These are phyloP conservation scores for Rhododendron williamsianum DNA, from an alignment of 148 eudicot genomes.

Conservation along the genomic window DNA sequence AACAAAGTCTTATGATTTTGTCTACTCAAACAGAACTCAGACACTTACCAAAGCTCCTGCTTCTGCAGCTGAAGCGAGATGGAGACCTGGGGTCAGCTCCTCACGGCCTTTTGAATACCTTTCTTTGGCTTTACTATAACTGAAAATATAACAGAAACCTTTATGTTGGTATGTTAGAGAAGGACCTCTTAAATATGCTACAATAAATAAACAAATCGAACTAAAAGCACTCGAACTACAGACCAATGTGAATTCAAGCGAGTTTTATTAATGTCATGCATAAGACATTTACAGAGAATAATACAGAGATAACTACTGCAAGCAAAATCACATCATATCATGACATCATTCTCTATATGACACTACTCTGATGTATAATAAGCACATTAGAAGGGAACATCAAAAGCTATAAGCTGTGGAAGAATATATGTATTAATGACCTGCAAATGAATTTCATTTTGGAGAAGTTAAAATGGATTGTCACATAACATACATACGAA, in stretches of 20 bases:
- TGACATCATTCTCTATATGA: background rate
- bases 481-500: background rate
- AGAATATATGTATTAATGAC: background rate
- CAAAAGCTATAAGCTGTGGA: background rate
- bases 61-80: conserved; percentile 97
- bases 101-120: conserved; percentile 52
- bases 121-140: conserved; percentile 90
- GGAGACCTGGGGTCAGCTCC: conserved; percentile 69
- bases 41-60: conserved; percentile 93
- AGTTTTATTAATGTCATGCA: background rate
- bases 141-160: conserved; percentile 20
- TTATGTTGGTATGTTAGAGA: background rate
- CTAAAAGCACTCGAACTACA: background rate
- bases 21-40: background rate
- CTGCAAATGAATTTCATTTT: background rate
- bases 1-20: background rate
- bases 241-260: background rate
- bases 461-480: background rate
- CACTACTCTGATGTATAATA: background rate
- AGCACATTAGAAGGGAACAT: background rate
- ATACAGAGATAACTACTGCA: background rate
- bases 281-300: background rate
- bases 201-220: background rate
- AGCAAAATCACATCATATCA: background rate
- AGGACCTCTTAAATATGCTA: background rate